Evolutionary conservation across 2,329 filamentous ascomycete species (phyloP), one percentile per base, ranked within the genome.

Genomic region (Herpotrichia juniperi): DNA sequence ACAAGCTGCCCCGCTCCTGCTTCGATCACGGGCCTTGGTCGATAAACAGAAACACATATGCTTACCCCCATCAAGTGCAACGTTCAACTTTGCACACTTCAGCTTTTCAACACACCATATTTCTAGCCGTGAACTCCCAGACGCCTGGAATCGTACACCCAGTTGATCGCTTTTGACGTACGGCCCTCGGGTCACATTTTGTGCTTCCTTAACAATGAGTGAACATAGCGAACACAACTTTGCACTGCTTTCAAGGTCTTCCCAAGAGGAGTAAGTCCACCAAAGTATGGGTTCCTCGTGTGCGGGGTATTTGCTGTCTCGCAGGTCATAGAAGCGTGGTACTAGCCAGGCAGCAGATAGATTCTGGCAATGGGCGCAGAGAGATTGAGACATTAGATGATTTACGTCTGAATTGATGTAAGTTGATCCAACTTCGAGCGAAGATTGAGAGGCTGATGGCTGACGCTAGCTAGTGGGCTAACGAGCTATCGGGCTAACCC

Each of bases 261-360:
- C 40, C 48, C 48, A 50, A 12, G 48, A 44, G 2, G 28, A 17
- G 21, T 50, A 24, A 3, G 48, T 50, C 48, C 40, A 50, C 39
- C 40, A 45, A 25, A 45, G 30, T 9, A 45, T 11, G n/a, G 48
- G 39, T 31, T 45, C 48, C 10, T 26, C 14, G 10, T 37, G 39
- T 25, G 48, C 39, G 40, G 48, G 46, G 37, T 49, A 49, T 32
- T 42, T 32, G 26, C n/a, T 21, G 30, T 49, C 46, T n/a, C 46
- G 24, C 8, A 49, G 21, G 12, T 50, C 48, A 24, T 44, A 37
- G 31, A 50, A 44, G 28, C 48, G 39, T 24, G 48, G 48, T n/a
- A 50, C 40, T 21, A 50, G 48, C 48, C 48, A 50, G 11, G 30
- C 40, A 10, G 16, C 39, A 24, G 48, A 12, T n/a, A 50, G 39